phyloP scores from a whole-genome alignment of 257 asterid genomes.

The Thymus quinquecostatus region DNA sequence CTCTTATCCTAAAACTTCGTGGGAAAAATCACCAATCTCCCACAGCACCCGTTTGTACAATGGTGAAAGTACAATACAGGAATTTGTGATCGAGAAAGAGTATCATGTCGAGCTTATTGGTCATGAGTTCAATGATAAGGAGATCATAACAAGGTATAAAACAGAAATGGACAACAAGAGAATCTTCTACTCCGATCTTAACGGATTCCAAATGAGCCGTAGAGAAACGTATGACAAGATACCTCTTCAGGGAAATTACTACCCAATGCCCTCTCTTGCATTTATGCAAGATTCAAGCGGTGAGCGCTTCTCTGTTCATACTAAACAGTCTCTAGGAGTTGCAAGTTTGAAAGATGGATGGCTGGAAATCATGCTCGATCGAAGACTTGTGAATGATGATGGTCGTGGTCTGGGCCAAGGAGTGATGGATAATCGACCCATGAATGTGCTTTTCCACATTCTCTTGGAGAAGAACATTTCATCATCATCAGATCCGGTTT shows the following conservation, averaged over 20 bases:
- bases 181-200: slow-evolving; percentile 83
- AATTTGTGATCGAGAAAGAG: slow-evolving; percentile 85
- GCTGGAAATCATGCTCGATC: slow-evolving; percentile 95
- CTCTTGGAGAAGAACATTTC: slow-evolving; percentile 73
- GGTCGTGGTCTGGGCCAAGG: slow-evolving; percentile 99
- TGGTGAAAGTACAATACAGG: slow-evolving; percentile 65
- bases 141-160: slow-evolving; percentile 73
- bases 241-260: slow-evolving; percentile 94
- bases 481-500: slow-evolving; percentile 40
- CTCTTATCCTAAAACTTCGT: slow-evolving; percentile 74
- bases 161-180: slow-evolving; percentile 72
- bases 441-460: slow-evolving; percentile 83
- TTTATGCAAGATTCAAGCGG: slow-evolving; percentile 76
- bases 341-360: slow-evolving; percentile 85
- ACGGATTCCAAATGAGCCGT: slow-evolving; percentile 96
- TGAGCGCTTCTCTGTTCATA: slow-evolving; percentile 84
- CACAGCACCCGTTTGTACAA: slow-evolving; percentile 83
- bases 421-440: slow-evolving; percentile 87
- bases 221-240: slow-evolving; percentile 93
- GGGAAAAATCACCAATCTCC: slow-evolving; percentile 74
- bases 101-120: slow-evolving; percentile 91
- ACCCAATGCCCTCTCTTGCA: slow-evolving; percentile 95
- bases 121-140: slow-evolving; percentile 60
- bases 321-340: slow-evolving; percentile 87
- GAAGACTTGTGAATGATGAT: slow-evolving; percentile 80